A percentile compares a stretch with the other conserved stretches of the same genome.
phyloP scores from a whole-genome alignment of 2,329 filamentous ascomycete genomes.

The Diaporthe sp. region DNA sequence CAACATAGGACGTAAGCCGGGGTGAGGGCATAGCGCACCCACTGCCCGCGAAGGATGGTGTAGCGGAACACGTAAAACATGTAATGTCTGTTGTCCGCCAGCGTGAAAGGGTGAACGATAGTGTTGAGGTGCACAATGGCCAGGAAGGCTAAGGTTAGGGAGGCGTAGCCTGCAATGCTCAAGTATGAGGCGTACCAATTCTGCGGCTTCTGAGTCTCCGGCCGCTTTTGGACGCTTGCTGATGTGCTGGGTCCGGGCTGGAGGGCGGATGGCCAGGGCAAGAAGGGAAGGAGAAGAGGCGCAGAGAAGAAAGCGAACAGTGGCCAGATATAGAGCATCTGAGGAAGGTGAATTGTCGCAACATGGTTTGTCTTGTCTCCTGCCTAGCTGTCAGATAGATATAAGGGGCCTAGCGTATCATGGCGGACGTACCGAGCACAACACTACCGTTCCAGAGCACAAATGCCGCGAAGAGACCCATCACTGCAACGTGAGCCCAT shows the following conservation, averaged over 20 bases:
- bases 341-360: constrained; percentile 86
- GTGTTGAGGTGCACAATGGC: constrained; percentile 82
- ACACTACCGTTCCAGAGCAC: constrained; percentile 91
- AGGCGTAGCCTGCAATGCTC: constrained; percentile 43
- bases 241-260: background rate
- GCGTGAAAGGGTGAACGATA: constrained; percentile 92
- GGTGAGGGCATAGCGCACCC: constrained; percentile 74
- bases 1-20: constrained; percentile 77
- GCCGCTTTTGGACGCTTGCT: background rate
- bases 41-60: constrained; percentile 73
- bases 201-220: background rate
- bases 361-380: constrained; percentile 96
- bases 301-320: constrained; percentile 90
- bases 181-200: constrained; percentile 44
- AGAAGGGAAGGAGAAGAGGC: constrained; percentile 73
- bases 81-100: constrained; percentile 97
- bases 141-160: constrained; percentile 15
- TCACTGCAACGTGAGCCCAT: constrained; percentile 70
- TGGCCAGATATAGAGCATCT: constrained; percentile 96
- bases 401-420: background rate
- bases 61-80: constrained; percentile 96
- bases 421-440: constrained; percentile 75
- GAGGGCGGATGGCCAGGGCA: constrained; percentile 49
- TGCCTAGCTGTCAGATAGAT: constrained; percentile 49
- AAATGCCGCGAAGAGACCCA: constrained; percentile 78